A percentile compares a stretch with the other conserved stretches of the same genome.
Conservation (phyloP, 1,284 basidiomycete species). For the Meira miltonrushii region DNA sequence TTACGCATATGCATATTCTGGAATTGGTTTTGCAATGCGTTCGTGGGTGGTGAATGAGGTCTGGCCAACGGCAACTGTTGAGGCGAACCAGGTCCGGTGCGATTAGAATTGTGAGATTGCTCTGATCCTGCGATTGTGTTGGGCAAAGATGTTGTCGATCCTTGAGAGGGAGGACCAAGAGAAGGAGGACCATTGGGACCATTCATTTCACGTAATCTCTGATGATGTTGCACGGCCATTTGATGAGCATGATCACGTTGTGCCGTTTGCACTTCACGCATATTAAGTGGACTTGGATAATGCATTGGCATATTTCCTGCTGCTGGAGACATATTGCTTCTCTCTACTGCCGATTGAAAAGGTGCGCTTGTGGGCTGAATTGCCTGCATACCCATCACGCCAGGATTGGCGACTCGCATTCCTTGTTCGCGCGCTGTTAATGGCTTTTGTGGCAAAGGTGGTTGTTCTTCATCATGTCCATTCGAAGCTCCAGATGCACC, state of each 20-base stretch:
- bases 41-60: no score
- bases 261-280: slow-evolving; percentile 44
- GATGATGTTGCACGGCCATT: slow-evolving; percentile 26
- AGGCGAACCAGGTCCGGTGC: no score
- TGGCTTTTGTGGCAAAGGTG: not conserved
- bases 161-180: no score
- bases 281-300: slow-evolving; percentile 44
- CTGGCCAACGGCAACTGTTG: no score
- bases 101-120: not conserved
- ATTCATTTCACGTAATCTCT: slow-evolving; percentile 1
- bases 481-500: slow-evolving; percentile 17
- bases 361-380: slow-evolving; percentile 46
- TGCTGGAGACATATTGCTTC: slow-evolving; percentile 24
- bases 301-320: slow-evolving; percentile 21
- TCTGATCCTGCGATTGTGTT: not conserved
- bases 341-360: slow-evolving; percentile 37
- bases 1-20: no score
- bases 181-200: not conserved
- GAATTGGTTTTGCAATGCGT: no score
- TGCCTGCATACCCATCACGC: not conserved
- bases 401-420: slow-evolving; percentile 3
- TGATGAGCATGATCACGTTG: slow-evolving; percentile 41
- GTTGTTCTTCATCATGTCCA: not conserved
- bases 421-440: slow-evolving; percentile 3
- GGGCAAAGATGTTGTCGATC: no score